These are phyloP conservation scores for Hypoxylon sp. DNA, from an alignment of 2,329 filamentous ascomycete genomes.

Conservation along the genomic window DNA sequence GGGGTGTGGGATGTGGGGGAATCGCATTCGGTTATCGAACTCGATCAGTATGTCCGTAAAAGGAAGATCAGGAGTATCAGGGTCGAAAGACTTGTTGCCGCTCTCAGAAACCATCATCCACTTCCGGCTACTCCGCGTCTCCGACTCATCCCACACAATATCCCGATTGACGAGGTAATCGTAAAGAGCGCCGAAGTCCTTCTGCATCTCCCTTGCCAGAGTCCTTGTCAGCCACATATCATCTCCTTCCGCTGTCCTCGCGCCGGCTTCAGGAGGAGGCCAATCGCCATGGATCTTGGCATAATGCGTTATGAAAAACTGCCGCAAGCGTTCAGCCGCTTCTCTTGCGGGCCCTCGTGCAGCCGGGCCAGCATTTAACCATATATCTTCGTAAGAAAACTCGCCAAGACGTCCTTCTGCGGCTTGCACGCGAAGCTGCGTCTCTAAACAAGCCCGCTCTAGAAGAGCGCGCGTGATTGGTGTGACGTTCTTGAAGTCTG, in stretches of 20 bases:
- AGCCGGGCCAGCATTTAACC: slow-evolving; percentile 61
- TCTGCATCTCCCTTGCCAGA: slow-evolving; percentile 70
- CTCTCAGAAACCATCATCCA: slow-evolving; percentile 72
- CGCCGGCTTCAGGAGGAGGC: slow-evolving; percentile 65
- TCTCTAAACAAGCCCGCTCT: slow-evolving; percentile 72
- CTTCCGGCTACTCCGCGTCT: slow-evolving; percentile 73
- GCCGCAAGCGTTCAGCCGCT: slow-evolving; percentile 72
- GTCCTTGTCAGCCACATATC: slow-evolving; percentile 74
- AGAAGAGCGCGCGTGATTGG: slow-evolving; percentile 75
- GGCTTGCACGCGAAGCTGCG: slow-evolving; percentile 73
- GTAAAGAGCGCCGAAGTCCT: slow-evolving; percentile 78
- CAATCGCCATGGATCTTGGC: slow-evolving; percentile 70
- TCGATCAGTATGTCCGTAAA: slow-evolving; percentile 77
- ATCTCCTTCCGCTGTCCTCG: slow-evolving; percentile 56
- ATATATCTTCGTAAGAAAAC: slow-evolving; percentile 75
- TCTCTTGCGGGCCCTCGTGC: slow-evolving; percentile 61
- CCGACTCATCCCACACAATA: slow-evolving; percentile 74
- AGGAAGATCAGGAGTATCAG: slow-evolving; percentile 69
- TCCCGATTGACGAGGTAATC: slow-evolving; percentile 79
- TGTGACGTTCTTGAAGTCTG: slow-evolving; percentile 72
- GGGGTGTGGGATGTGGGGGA: slow-evolving; percentile 77
- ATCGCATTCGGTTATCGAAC: slow-evolving; percentile 74
- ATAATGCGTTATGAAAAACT: slow-evolving; percentile 74
- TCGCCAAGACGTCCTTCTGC: slow-evolving; percentile 72
- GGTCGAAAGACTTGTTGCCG: slow-evolving; percentile 63